Evolutionary conservation across 75 land plant species (phyloP).

Genomic region (Picea sitchensis): DNA sequence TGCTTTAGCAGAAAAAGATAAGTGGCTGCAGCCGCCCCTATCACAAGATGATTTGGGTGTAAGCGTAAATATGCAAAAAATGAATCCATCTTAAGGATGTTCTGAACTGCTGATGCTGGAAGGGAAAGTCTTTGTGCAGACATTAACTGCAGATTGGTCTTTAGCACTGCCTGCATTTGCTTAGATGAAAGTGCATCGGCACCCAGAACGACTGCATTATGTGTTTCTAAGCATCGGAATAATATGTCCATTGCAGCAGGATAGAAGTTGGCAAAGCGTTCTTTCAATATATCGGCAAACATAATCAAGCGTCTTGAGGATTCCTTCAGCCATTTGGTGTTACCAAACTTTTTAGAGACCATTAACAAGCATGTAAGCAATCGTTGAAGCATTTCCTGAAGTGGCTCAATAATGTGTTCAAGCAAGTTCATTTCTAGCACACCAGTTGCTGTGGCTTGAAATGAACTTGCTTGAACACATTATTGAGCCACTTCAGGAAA

Average conservation of each 20-base stretch:
- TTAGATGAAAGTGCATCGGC: slow-evolving; percentile 21
- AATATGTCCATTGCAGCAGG: slow-evolving; percentile 50
- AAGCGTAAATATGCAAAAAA: slow-evolving; percentile 77
- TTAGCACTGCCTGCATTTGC: slow-evolving; percentile 66
- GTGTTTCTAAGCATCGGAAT: slow-evolving; percentile 43
- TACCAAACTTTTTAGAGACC: slow-evolving; percentile 62
- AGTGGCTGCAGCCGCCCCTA: slow-evolving; percentile 71
- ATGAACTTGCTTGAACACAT: slow-evolving; percentile 47
- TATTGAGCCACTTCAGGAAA: slow-evolving; percentile 38
- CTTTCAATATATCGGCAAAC: slow-evolving; percentile 71
- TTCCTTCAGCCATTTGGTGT: slow-evolving; percentile 67
- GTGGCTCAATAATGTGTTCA: slow-evolving; percentile 45
- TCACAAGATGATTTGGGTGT: slow-evolving; percentile 84
- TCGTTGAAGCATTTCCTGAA: slow-evolving; percentile 60
- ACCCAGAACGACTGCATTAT: slow-evolving; percentile 1
- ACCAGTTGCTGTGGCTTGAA: slow-evolving; percentile 77
- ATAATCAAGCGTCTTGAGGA: slow-evolving; percentile 72
- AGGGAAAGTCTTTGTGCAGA: slow-evolving; percentile 68
- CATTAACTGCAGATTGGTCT: slow-evolving; percentile 75
- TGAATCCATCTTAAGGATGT: slow-evolving; percentile 49
- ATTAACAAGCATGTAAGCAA: slow-evolving; percentile 64
- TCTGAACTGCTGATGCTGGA: slow-evolving; percentile 54
- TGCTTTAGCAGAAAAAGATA: slow-evolving; percentile 87
- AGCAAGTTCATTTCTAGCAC: slow-evolving; percentile 53
- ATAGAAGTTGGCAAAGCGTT: slow-evolving; percentile 70